Conservation (phyloP, 2,329 filamentous ascomycete genomes). For the Triangularia setosa region DNA sequence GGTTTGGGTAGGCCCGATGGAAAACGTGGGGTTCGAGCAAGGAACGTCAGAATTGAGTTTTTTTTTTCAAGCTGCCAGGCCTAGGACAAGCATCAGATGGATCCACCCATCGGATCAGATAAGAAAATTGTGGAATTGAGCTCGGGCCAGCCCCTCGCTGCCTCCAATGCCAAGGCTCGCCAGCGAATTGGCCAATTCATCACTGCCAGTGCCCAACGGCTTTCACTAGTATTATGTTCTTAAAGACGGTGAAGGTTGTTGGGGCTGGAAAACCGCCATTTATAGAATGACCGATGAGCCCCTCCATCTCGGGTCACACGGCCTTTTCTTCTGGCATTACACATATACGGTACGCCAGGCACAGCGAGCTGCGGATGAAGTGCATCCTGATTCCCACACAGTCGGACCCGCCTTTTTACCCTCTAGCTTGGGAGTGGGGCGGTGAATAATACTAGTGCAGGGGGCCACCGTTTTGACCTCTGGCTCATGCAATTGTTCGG, state of each 20-base stretch:
- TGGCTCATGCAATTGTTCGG: not conserved
- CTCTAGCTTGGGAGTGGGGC: not conserved
- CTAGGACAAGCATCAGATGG: not conserved
- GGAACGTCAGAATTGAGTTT: conserved; percentile 1
- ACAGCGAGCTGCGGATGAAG: not conserved
- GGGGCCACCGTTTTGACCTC: not conserved
- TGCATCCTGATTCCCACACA: not conserved
- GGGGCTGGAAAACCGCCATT: not conserved
- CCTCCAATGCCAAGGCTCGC: not conserved
- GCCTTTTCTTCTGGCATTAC: not conserved
- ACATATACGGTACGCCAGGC: not conserved
- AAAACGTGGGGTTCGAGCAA: not conserved
- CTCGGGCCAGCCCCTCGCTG: not conserved
- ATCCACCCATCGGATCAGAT: not conserved
- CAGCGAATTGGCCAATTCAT: not conserved
- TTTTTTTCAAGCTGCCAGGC: not conserved
- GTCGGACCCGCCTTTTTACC: not conserved
- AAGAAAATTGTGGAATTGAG: conserved; percentile 1
- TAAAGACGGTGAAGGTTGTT: not conserved
- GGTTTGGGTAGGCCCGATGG: not conserved
- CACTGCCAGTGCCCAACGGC: not conserved
- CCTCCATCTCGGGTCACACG: not conserved
- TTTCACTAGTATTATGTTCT: not conserved
- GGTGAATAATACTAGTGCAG: not conserved
- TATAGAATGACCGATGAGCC: not conserved